A percentile compares a stretch with the other conserved stretches of the same genome.
phyloP scores from a whole-genome alignment of 495 filamentous ascomycete species.

The Schizothecium vesticola region DNA sequence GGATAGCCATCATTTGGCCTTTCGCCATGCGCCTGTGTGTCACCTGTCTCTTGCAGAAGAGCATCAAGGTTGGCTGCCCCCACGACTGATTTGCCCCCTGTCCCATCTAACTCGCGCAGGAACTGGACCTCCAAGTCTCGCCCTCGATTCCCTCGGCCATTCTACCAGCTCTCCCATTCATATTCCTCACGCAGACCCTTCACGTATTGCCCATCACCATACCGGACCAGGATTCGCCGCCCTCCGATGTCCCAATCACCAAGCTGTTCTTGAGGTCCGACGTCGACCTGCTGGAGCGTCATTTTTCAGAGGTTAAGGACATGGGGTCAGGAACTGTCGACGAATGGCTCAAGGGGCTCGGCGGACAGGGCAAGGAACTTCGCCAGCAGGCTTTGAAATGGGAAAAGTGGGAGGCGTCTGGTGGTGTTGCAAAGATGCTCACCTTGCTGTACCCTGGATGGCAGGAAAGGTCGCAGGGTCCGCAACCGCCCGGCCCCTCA shows the following conservation, averaged over 20 bases:
- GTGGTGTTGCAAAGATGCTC: conserved; percentile 40
- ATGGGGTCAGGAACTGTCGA: conserved; percentile 57
- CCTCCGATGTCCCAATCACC: conserved; percentile 45
- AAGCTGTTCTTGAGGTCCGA: conserved; percentile 60
- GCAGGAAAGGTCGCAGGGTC: not conserved
- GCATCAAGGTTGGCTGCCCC: conserved; percentile 51
- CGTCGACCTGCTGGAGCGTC: conserved; percentile 47
- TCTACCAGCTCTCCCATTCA: conserved; percentile 57
- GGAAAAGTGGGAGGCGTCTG: conserved; percentile 61
- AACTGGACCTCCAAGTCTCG: conserved; percentile 58
- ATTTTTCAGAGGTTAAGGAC: conserved; percentile 52
- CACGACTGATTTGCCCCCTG: not conserved
- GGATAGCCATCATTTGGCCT: conserved; percentile 56
- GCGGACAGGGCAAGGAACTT: conserved; percentile 49
- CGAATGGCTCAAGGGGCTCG: conserved; percentile 72
- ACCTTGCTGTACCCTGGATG: conserved; percentile 26
- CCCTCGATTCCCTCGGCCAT: conserved; percentile 51
- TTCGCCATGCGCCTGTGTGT: conserved; percentile 60
- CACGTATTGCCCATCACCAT: conserved; percentile 50
- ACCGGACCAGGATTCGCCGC: conserved; percentile 42
- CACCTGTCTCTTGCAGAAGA: conserved; percentile 50
- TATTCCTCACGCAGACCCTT: conserved; percentile 53
- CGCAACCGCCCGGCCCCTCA: not conserved
- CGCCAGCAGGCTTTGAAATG: conserved; percentile 57
- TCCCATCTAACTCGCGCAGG: conserved; percentile 43